These are phyloP conservation scores for Discostella stelligeroides DNA, from an alignment of 108 stramenopile species.

Conservation along the genomic window DNA sequence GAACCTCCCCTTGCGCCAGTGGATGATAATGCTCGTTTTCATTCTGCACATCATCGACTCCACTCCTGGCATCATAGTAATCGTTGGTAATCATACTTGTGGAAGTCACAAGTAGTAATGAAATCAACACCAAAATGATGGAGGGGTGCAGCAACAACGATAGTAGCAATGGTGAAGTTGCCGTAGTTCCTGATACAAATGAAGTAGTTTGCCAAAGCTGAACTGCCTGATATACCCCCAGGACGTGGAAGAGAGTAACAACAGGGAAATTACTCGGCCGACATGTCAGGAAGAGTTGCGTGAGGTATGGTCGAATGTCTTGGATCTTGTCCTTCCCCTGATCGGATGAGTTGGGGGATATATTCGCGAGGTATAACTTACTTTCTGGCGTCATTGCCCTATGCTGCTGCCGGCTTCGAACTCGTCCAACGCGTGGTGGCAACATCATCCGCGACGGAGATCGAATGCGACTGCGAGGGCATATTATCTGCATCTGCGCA, in stretches of 20 bases:
- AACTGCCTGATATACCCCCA: constrained; percentile 58
- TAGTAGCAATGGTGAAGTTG: constrained; percentile 8
- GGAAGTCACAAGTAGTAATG: constrained; percentile 62
- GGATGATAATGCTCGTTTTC: constrained; percentile 35
- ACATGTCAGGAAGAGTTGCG: constrained; percentile 41
- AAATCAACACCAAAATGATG: constrained; percentile 55
- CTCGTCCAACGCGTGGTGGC: too few species aligned
- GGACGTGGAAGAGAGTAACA: constrained; percentile 63
- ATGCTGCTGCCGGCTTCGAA: too few species aligned
- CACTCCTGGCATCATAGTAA: constrained; percentile 72
- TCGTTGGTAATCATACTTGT: constrained; percentile 84
- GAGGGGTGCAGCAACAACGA: constrained; percentile 37
- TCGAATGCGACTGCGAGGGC: too few species aligned
- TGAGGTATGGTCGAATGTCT: constrained; percentile 30
- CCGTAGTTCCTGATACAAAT: background rate
- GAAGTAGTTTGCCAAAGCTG: constrained; percentile 18
- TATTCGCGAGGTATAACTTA: background rate
- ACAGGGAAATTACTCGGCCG: constrained; percentile 67
- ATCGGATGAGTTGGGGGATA: constrained; percentile 1
- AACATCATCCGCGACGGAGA: too few species aligned
- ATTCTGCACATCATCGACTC: constrained; percentile 47
- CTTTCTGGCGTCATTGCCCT: too few species aligned
- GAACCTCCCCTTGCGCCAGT: constrained; percentile 23
- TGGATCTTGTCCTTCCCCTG: constrained; percentile 6
- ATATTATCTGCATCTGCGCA: too few species aligned